Evolutionary conservation across 768 basidiomycete genomes (phyloP), one percentile per base, ranked within the genome.

Genomic region (Amylocystis lapponica): DNA sequence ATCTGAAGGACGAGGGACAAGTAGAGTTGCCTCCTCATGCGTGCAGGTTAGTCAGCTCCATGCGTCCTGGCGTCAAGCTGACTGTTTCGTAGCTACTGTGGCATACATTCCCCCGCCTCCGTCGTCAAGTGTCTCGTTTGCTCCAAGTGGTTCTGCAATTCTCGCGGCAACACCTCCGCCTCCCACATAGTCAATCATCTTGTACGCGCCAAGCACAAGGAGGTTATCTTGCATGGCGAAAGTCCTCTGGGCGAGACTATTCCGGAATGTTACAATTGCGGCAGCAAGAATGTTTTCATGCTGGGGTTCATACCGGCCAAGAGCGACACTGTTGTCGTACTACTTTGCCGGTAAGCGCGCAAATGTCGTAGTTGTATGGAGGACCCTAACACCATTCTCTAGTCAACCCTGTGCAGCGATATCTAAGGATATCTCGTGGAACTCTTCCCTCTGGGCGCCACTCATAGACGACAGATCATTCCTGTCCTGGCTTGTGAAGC

Each of bases 101-200:
- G 96, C 19, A 97, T 98, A 32, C 95, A 98, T 66, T 92, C 90
- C 36, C 94, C 96, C 5, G 87, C 94, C 5, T 93, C 90, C 27
- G 96, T 99, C 20, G 96, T 98, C 48, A 96, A 95, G 66, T 95
- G 92, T 54, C 75, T 93, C 37, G 60, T 94, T 37, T 95, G 92
- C 58, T 77, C 82, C 16, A 94, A 94, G 61, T 95, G 92, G 92
- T 99, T 99, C 64, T 99, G 96, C 72, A 99, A 99, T 62, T 95
- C 95, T 10, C 81, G 96, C 25, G 94, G 94, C 44, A 96, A 96
- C 58, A 96, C 94, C 4, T 96, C 94, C 2, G 93, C 94, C 2
- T 98, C 95, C 1, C 96, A 99, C 62, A 98, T 99, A 55, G 95
- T 99, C 52, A 97, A 97, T 64, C 96, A 99, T 68, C 79, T 99